phyloP scores from a whole-genome alignment of 345 rosid species.

The Sapria himalayana region DNA sequence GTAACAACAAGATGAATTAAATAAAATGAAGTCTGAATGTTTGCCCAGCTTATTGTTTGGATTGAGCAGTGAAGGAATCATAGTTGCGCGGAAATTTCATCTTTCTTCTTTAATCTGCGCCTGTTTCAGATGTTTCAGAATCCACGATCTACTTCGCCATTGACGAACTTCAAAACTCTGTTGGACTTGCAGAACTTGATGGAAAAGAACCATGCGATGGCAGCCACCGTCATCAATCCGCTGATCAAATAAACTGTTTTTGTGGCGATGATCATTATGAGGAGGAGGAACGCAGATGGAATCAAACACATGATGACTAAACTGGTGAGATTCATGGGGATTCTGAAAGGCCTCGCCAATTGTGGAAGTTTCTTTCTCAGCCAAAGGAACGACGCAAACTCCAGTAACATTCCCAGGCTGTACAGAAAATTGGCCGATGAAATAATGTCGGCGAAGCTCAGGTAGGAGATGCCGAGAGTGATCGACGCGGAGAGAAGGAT shows the following conservation, averaged over 20 bases:
- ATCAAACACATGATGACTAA: slow-evolving; percentile 34
- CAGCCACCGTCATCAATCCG: slow-evolving; percentile 41
- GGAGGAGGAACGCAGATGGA: slow-evolving; percentile 32
- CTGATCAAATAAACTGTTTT: slow-evolving; percentile 36
- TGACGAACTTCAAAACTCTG: slow-evolving; percentile 22
- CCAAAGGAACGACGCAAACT: slow-evolving; percentile 53
- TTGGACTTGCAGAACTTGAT: slow-evolving; percentile 27
- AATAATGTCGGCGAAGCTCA: slow-evolving; percentile 34
- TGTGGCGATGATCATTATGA: slow-evolving; percentile 35
- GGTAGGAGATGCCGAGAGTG: slow-evolving; percentile 27
- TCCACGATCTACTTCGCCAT: slow-evolving; percentile 9
- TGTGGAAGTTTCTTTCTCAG: slow-evolving; percentile 30
- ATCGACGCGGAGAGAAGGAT: slow-evolving; percentile 29
- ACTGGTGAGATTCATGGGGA: slow-evolving; percentile 33
- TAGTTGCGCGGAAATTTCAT: no score
- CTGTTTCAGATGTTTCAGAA: no score
- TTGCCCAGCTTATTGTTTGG: no score
- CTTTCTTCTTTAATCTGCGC: no score
- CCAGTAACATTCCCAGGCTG: slow-evolving; percentile 56
- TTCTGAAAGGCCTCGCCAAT: slow-evolving; percentile 35
- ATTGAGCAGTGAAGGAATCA: no score
- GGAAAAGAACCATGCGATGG: slow-evolving; percentile 39
- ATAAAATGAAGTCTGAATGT: no score
- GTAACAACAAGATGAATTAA: no score
- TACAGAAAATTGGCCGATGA: slow-evolving; percentile 52